Conservation (phyloP, 2,329 filamentous ascomycete species). For the Diaporthe citriasiana region DNA sequence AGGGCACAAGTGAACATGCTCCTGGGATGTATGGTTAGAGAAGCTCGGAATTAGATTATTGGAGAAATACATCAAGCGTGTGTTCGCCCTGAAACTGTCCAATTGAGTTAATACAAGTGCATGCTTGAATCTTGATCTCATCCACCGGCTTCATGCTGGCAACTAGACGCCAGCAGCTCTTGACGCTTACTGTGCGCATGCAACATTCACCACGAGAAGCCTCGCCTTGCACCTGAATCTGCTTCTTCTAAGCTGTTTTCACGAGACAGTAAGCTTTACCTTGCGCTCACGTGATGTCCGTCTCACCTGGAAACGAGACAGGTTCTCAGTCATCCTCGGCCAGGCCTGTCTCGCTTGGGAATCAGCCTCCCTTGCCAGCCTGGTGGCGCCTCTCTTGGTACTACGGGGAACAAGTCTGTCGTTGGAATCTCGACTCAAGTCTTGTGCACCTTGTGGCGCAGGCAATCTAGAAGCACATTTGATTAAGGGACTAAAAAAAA, state of each 20-base stretch:
- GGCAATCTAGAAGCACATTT: background rate
- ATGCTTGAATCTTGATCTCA: background rate
- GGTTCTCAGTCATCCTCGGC: background rate
- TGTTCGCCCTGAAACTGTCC: too few relatives aligned
- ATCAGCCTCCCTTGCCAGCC: conserved; percentile 27
- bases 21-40: background rate
- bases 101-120: background rate
- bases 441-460: background rate
- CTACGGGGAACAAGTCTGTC: background rate
- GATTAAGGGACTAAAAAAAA: too few relatives aligned
- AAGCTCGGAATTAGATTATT: background rate
- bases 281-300: conserved; percentile 19
- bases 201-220: too few relatives aligned
- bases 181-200: background rate
- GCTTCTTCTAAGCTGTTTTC: background rate
- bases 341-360: conserved; percentile 9
- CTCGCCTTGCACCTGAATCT: background rate
- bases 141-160: background rate
- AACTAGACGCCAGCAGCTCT: background rate
- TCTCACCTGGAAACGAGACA: conserved; percentile 2
- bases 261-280: background rate
- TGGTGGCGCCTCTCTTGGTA: background rate
- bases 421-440: background rate
- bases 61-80: background rate
- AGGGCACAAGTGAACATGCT: background rate